Evolutionary conservation across 441 rosid species (phyloP), one percentile per base, ranked within the genome.

Genomic region (Euphorbia corollata): DNA sequence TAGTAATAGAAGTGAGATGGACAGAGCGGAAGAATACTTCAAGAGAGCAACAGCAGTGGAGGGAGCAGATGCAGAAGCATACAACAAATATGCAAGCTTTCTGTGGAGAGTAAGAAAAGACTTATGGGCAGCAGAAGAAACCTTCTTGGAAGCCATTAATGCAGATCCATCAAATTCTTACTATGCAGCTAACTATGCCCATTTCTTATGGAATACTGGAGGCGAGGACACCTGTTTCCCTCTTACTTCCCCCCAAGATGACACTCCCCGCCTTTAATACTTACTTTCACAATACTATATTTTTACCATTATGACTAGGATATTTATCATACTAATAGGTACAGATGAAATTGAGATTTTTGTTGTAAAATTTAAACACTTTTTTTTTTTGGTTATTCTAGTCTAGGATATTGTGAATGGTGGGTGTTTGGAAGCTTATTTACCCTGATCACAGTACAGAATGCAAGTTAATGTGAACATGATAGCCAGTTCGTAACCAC

Each of bases 191-290:
- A 80, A 79, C 67, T 92, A 92, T 60, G 98, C 98, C 5, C 77
- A 88, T 79, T 92, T 92, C 74, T 84, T 92, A 24, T 92, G 97
- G 97, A 92, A 84, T 56, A 92, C 96, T 0, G 97, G 96, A 0
- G 97, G 89, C 8, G 96, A 92, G 5, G 97, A 90, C 67, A 90
- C 98, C 8, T 92, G 98, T 74, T 92, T 83, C 85, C 93, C 93
- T 65, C 82, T 88, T 18, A 67, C 56, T 48, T 75, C 83, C 50
- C 71, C 82, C 50, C 72, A 85, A 6, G 82, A 83, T 39, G 64
- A 32, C n/a, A n/a, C n/a, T n/a, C n/a, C n/a, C n/a, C n/a, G n/a
- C n/a, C n/a, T n/a, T n/a, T 32, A 6, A 63, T 2, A 57, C 71
- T 27, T 68, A 55, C 7, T 18, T 2, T 3, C 6, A 3, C 1